These are phyloP conservation scores for Fusarium sterilihyphosum DNA, from an alignment of 2,329 filamentous ascomycete species.

Conservation along the genomic window DNA sequence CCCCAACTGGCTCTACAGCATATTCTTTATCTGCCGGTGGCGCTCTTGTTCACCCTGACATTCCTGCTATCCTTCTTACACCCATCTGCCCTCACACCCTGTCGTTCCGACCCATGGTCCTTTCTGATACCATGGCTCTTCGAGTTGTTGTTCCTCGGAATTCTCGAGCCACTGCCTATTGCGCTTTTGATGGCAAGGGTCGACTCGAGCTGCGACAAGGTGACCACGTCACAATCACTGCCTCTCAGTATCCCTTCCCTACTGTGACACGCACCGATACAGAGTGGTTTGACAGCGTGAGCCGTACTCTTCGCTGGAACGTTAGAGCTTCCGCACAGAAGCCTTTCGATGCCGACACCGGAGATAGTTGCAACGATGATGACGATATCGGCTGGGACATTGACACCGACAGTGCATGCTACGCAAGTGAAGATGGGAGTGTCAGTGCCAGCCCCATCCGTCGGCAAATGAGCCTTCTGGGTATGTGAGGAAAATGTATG, in stretches of 20 bases:
- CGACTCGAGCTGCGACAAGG: constrained; percentile 92
- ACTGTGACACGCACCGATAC: constrained; percentile 89
- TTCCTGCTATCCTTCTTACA: constrained; percentile 94
- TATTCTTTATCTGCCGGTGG: constrained; percentile 97
- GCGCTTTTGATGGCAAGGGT: constrained; percentile 96
- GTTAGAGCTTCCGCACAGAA: constrained; percentile 92
- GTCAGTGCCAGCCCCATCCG: constrained; percentile 73
- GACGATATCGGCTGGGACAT: constrained; percentile 86
- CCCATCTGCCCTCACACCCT: constrained; percentile 98
- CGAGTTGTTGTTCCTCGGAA: constrained; percentile 86
- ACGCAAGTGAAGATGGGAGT: constrained; percentile 78
- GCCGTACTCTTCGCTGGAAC: constrained; percentile 93
- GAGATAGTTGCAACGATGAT: constrained; percentile 57
- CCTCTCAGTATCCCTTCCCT: constrained; percentile 95
- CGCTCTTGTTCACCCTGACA: constrained; percentile 94
- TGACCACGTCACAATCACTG: constrained; percentile 95
- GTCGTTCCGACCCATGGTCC: constrained; percentile 96
- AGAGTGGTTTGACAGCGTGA: constrained; percentile 98
- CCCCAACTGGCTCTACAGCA: constrained; percentile 92
- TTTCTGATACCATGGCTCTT: constrained; percentile 93
- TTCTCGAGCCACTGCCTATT: constrained; percentile 93
- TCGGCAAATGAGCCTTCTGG: constrained; percentile 78
- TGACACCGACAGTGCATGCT: constrained; percentile 82
- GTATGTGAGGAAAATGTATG: constrained; percentile 45
- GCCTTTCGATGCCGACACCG: constrained; percentile 72